phyloP scores from a whole-genome alignment of 208 protist species.

The Phytomonas francai region DNA sequence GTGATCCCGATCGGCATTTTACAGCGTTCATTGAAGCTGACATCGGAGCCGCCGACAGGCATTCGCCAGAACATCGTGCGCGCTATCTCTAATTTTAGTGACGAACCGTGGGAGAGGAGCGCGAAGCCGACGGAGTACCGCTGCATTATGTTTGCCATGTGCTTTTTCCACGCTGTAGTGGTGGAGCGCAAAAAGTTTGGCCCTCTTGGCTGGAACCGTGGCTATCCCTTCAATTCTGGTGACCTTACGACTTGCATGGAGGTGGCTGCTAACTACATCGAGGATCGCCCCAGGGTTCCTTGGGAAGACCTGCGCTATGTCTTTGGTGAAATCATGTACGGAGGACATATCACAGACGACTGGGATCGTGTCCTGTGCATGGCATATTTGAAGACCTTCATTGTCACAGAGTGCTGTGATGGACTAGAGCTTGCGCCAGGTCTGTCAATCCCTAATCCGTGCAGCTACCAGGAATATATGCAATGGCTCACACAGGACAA shows the following conservation, averaged over 20 bases:
- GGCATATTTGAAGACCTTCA: conserved; percentile 92
- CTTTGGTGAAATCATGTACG: conserved; percentile 99
- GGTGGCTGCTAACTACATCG: conserved; percentile 98
- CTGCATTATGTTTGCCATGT: conserved; percentile 97
- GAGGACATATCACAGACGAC: conserved; percentile 98
- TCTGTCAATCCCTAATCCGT: conserved; percentile 71
- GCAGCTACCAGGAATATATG: conserved; percentile 93
- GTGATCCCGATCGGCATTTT: conserved; percentile 96
- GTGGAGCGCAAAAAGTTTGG: conserved; percentile 98
- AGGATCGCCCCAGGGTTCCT: conserved; percentile 94
- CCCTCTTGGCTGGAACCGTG: conserved; percentile 95
- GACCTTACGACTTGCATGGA: conserved; percentile 96
- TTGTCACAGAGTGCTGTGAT: conserved; percentile 88
- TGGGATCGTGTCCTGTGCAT: conserved; percentile 96
- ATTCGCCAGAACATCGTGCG: conserved; percentile 96
- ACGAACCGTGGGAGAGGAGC: conserved; percentile 94
- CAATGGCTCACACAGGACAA: conserved; percentile 88
- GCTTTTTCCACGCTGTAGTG: conserved; percentile 97
- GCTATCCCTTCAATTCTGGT: conserved; percentile 97
- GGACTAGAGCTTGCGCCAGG: conserved; percentile 92
- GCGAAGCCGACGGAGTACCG: conserved; percentile 96
- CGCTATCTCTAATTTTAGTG: conserved; percentile 93
- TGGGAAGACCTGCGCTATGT: conserved; percentile 99
- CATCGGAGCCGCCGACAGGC: conserved; percentile 97
- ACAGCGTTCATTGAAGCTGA: conserved; percentile 98